Evolutionary conservation across 2,329 filamentous ascomycete genomes (phyloP).

Genomic region (Aspergillus candidus): DNA sequence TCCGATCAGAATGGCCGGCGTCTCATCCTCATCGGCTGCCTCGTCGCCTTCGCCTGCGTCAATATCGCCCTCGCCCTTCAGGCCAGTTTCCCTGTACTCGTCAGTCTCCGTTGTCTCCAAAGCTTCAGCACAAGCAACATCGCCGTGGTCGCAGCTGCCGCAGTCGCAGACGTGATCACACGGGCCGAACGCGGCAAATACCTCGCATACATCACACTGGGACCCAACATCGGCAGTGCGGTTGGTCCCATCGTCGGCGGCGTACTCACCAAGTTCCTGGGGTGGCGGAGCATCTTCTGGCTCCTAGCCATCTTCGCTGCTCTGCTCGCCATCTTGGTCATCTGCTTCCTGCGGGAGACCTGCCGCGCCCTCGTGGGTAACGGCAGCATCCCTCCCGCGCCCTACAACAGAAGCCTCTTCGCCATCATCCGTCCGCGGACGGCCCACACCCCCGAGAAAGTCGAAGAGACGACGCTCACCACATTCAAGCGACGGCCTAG

Average conservation of each 20-base stretch:
- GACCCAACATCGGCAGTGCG: constrained; percentile 19
- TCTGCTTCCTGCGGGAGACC: constrained; percentile 25
- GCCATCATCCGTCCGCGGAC: background rate
- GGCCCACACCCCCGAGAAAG: too few species aligned
- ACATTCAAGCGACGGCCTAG: constrained; percentile 1
- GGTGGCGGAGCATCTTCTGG: constrained; percentile 30
- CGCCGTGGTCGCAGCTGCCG: constrained; percentile 24
- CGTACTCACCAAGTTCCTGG: constrained; percentile 17
- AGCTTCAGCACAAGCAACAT: constrained; percentile 24
- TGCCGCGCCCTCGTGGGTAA: constrained; percentile 29
- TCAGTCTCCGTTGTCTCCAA: constrained; percentile 28
- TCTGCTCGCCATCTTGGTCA: constrained; percentile 11
- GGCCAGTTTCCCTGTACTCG: constrained; percentile 21
- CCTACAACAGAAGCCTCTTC: constrained; percentile 9
- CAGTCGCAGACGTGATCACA: constrained; percentile 27
- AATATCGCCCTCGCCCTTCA: constrained; percentile 30
- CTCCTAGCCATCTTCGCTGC: constrained; percentile 24
- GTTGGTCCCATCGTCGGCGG: constrained; percentile 29
- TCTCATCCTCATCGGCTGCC: constrained; percentile 23
- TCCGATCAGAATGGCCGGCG: constrained; percentile 28
- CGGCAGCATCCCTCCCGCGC: constrained; percentile 16
- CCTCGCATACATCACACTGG: constrained; percentile 22
- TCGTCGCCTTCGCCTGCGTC: constrained; percentile 25
- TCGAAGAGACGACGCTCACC: background rate
- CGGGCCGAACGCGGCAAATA: constrained; percentile 27